Conservation (phyloP, 768 basidiomycete genomes). For the Tulasnella sp. region DNA sequence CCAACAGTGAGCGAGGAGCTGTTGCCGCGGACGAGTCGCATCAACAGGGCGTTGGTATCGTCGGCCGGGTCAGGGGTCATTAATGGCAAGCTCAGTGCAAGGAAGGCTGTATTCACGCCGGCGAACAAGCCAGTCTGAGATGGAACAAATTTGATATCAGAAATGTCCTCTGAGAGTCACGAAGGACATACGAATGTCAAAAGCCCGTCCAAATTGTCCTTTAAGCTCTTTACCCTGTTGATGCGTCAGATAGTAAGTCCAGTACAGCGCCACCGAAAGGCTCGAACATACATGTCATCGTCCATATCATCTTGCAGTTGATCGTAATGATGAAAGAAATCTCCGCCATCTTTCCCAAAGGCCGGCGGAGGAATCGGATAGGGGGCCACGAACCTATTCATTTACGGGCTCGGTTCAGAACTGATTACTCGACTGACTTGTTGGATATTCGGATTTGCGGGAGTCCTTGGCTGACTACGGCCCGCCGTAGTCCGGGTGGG, state of each 20-base stretch:
- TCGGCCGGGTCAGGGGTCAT: slow-evolving; percentile 5
- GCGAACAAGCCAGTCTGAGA: slow-evolving; percentile 14
- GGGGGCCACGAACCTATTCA: not conserved
- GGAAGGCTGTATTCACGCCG: slow-evolving; percentile 16
- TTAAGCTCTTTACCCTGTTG: not conserved
- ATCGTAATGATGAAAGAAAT: not conserved
- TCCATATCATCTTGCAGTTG: not conserved
- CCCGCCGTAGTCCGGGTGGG: not conserved
- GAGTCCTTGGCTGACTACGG: not conserved
- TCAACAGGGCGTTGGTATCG: slow-evolving; percentile 13
- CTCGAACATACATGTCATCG: not conserved
- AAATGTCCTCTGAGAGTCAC: not conserved
- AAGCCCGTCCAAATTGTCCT: not conserved
- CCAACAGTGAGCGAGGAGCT: not conserved
- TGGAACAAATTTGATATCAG: not conserved
- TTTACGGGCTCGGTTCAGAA: not conserved
- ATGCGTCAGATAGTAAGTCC: not conserved
- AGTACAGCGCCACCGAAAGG: not conserved
- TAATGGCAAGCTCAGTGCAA: not conserved
- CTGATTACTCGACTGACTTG: not conserved
- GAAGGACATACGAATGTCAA: not conserved
- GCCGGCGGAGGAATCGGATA: not conserved
- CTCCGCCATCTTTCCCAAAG: not conserved
- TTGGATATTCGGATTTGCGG: not conserved
- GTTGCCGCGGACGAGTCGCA: not conserved